Evolutionary conservation across 1,284 basidiomycete genomes (phyloP), one percentile per base, ranked within the genome.

Genomic region (Heliocybe sulcata): DNA sequence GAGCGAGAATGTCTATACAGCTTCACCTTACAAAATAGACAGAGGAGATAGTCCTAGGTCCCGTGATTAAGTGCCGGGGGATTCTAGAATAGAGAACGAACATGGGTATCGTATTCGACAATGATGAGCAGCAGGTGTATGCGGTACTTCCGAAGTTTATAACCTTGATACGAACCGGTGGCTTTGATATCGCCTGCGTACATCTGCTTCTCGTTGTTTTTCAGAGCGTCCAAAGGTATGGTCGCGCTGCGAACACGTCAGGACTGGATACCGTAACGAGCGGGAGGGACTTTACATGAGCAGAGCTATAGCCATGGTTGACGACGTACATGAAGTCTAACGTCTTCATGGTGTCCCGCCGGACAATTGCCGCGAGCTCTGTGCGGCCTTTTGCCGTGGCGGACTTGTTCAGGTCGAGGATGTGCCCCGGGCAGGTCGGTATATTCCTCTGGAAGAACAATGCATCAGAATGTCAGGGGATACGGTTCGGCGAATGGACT

Each of bases 321-420:
- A 82, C 61, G 19, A 80, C 73, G 59, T 81, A 86, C 67, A 84
- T 81, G 64, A 85, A 89, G 4, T 80, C 85, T 52, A 82, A 75
- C 14, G 74, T 75, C 2, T 72, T 68, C 71, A 89, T 76, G 0
- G 85, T 86, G 55, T 82, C 71, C 38, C 77, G 74, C 6, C 82
- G 71, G 61, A 79, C 72, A 20, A 64, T 59, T n/a, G n/a, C n/a
- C 0, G 78, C 76, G 0, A 87, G 72, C 50, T 71, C 67, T 0
- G 66, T 63, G 26, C 77, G 75, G 1, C 75, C 81, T 55, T 80
- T 77, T 0, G 68, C 65, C 0, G 72, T 82, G 14, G 64, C 59
- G n/a, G 73, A 72, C 54, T 77, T 76, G 27, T 80, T 71, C 11
- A 90, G 66, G 63, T 90, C 87, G 55, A 90, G 77, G 53, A 80